Conservation (phyloP, 2,329 filamentous ascomycete species). For the Trichoderma koningii region DNA sequence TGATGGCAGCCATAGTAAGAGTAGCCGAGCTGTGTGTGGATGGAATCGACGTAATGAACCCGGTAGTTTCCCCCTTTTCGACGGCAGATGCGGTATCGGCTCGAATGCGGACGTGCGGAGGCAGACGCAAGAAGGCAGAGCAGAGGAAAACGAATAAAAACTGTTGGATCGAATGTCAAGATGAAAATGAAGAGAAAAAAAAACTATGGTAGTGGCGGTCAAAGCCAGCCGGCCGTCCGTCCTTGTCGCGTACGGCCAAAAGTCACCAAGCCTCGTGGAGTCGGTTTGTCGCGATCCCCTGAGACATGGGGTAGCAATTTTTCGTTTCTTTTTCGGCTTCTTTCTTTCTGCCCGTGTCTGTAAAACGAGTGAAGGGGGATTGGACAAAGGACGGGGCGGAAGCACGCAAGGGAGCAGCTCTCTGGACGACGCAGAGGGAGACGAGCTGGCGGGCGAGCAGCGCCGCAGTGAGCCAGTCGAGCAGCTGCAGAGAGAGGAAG, state of each 20-base stretch:
- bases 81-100: conserved; percentile 13
- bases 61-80: conserved; percentile 34
- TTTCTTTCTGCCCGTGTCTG: not conserved
- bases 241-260: conserved; percentile 3
- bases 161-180: conserved; percentile 10
- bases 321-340: conserved; percentile 1
- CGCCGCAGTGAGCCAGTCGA: conserved; percentile 21
- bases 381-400: not conserved
- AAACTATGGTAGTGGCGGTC: conserved; percentile 9
- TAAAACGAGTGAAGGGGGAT: conserved; percentile 24
- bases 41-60: conserved; percentile 29
- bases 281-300: conserved; percentile 25
- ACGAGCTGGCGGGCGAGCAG: conserved; percentile 18
- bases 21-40: conserved; percentile 21
- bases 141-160: conserved; percentile 6
- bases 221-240: conserved; percentile 1
- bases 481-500: conserved; percentile 13
- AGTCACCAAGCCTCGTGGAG: conserved; percentile 23
- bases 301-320: conserved; percentile 23
- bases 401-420: conserved; percentile 14
- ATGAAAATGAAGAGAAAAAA: conserved; percentile 10
- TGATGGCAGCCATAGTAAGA: conserved; percentile 54
- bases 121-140: conserved; percentile 2
- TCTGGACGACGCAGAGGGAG: conserved; percentile 19
- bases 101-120: not conserved